Evolutionary conservation across 164 flowering plant species (phyloP).

Genomic region (Buxus sempervirens): DNA sequence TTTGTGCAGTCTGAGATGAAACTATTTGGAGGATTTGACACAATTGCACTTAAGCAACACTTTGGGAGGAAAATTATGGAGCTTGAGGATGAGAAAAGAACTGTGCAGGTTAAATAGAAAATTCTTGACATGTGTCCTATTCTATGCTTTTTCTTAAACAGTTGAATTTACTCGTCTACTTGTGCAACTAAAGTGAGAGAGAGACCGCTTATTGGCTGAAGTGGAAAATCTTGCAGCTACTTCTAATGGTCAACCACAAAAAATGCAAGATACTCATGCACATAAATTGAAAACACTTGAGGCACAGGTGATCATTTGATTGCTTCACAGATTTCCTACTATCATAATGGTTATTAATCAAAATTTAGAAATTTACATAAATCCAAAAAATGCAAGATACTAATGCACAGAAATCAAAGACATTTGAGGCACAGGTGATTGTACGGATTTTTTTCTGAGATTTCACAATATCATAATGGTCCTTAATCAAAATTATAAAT

Average conservation of each 20-base stretch:
- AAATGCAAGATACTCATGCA: conserved; percentile 77
- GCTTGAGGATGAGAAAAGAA: conserved; percentile 89
- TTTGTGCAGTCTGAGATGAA: conserved; percentile 92
- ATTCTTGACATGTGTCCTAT: conserved; percentile 5
- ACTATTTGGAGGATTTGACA: conserved; percentile 66
- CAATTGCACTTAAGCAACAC: conserved; percentile 90
- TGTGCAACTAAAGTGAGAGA: conserved; percentile 64
- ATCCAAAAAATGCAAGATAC: conserved; percentile 87
- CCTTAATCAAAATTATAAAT: conserved; percentile 13
- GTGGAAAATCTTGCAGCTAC: conserved; percentile 77
- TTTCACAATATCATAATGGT: conserved; percentile 2
- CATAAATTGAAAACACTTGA: conserved; percentile 90
- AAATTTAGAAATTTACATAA: conserved; percentile 11
- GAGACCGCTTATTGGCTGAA: conserved; percentile 80
- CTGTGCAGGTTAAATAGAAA: conserved; percentile 66
- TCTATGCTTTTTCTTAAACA: conserved; percentile 1
- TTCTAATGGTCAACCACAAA: conserved; percentile 89
- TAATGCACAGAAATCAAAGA: conserved; percentile 78
- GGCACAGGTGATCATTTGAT: conserved; percentile 63
- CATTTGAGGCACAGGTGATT: conserved; percentile 89
- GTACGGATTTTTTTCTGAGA: conserved; percentile 2
- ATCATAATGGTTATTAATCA: background rate
- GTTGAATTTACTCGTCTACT: conserved; percentile 5
- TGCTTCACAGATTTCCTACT: conserved; percentile 1
- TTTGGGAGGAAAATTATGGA: conserved; percentile 93